Base-by-base conservation (phyloP, 2,329 filamentous ascomycete species). In the Amphichorda felina region DNA sequence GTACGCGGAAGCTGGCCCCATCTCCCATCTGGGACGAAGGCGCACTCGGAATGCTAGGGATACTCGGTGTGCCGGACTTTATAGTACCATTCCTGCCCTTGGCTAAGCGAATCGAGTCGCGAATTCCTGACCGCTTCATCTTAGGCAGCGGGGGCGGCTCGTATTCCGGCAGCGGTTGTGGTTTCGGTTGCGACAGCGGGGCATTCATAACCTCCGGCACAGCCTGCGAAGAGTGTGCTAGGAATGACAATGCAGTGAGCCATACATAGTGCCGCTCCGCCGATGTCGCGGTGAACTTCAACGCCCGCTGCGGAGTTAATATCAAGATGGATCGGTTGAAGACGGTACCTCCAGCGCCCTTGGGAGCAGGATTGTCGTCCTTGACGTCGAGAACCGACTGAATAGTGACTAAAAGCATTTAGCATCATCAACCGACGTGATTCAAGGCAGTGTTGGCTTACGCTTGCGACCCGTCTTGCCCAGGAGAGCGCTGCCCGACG, bases 361-460 rank as follows among this genome's bases (percentile, higher is more conserved):
- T 91, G 1, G 89, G 89, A 27, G 84, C 56, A 6, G 85, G 75
- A 42, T 91, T 94, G 50, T 91, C 86, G 48, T 98, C 91, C 57
- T 93, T 93, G 43, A 98, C 91, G 50, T 98, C 91, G 21, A 98
- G 70, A 4, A 98, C 91, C 8, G 91, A 95, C 65, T 96, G 89
- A 44, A 98, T 95, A 8, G 72, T 75, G 49, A 98, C 88, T 95
- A 49, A 22, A 40, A 39, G 22, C 35, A 33, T 53, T 63, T 57
- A 62, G 52, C 38, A 41, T 37, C 13, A 22, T 15, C 4, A 7
- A 16, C 9, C 13, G n/a, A 4, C 13, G 16, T 34, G 18, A 18
- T 5, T 9, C 10, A 15, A 7, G n/a, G 18, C 4, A 15, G 22
- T 16, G 21, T 8, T 4, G 38, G 76, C 87, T 78, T 70, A 94